These are phyloP conservation scores for Collariella sp. DNA, from an alignment of 495 filamentous ascomycete genomes.

Conservation along the genomic window DNA sequence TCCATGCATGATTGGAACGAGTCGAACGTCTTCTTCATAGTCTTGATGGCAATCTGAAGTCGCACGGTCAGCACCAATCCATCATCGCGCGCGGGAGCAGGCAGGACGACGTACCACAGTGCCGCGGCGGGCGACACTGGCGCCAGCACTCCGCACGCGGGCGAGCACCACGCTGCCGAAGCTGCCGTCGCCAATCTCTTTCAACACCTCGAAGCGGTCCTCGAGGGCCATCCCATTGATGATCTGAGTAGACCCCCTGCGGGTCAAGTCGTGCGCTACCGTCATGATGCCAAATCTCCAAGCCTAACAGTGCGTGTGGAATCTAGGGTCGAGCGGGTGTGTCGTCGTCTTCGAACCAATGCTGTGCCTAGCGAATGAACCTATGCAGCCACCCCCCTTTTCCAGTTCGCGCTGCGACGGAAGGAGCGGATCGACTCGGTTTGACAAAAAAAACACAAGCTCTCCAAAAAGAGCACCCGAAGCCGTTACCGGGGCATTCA, in stretches of 20 bases:
- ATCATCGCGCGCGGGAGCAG: no score
- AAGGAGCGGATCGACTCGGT: slow-evolving; percentile 3
- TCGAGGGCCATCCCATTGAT: slow-evolving; percentile 48
- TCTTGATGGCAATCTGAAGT: slow-evolving; percentile 90
- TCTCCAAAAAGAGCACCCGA: slow-evolving; percentile 26
- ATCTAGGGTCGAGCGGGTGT: background rate
- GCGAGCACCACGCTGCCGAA: slow-evolving; percentile 95
- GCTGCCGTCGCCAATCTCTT: slow-evolving; percentile 97
- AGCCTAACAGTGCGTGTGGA: background rate
- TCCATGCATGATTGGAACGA: slow-evolving; percentile 83
- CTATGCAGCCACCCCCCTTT: no score
- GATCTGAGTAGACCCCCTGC: slow-evolving; percentile 45
- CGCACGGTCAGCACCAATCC: slow-evolving; percentile 6
- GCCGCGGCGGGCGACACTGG: slow-evolving; percentile 78
- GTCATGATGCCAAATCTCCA: slow-evolving; percentile 54
- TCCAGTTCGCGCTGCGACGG: slow-evolving; percentile 10
- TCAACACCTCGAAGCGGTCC: slow-evolving; percentile 92
- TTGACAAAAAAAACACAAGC: slow-evolving; percentile 14
- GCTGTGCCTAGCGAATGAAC: background rate
- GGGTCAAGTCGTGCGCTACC: slow-evolving; percentile 54
- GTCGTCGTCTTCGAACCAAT: background rate
- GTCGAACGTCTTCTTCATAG: slow-evolving; percentile 99
- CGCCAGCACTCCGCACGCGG: slow-evolving; percentile 79
- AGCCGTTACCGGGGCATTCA: slow-evolving; percentile 33
- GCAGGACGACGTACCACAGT: slow-evolving; percentile 65